phyloP scores from a whole-genome alignment of 2,329 filamentous ascomycete genomes.

The Lachnellula arida region DNA sequence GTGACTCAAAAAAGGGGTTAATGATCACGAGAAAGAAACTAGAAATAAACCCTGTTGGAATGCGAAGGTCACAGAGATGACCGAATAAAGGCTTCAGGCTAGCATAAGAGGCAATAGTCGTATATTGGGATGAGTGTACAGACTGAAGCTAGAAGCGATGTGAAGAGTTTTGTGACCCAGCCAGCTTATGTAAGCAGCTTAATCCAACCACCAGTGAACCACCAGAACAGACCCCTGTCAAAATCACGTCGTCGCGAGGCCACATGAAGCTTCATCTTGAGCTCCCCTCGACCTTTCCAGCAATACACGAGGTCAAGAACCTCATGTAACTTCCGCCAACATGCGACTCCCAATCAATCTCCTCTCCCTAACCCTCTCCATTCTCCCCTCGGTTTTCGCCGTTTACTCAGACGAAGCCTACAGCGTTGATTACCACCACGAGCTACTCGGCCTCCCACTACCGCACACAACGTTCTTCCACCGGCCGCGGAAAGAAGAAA shows the following conservation, averaged over 20 bases:
- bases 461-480: constrained; percentile 91
- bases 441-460: constrained; percentile 78
- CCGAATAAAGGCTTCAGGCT: no score
- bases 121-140: no score
- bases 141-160: no score
- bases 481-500: constrained; percentile 73
- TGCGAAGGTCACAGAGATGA: no score
- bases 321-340: constrained; percentile 2
- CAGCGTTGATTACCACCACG: constrained; percentile 88
- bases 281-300: not conserved
- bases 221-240: no score
- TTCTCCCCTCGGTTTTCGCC: constrained; percentile 41
- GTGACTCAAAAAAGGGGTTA: no score
- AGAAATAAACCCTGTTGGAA: no score
- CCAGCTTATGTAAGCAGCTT: no score
- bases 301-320: constrained; percentile 3
- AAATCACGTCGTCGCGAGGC: not conserved
- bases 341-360: constrained; percentile 30
- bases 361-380: constrained; percentile 26
- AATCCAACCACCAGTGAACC: no score
- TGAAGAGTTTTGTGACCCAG: no score
- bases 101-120: no score
- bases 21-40: no score
- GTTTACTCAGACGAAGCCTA: constrained; percentile 89
- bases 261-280: not conserved